Evolutionary conservation across 1,284 basidiomycete genomes (phyloP).

Genomic region (Pascua sp.): DNA sequence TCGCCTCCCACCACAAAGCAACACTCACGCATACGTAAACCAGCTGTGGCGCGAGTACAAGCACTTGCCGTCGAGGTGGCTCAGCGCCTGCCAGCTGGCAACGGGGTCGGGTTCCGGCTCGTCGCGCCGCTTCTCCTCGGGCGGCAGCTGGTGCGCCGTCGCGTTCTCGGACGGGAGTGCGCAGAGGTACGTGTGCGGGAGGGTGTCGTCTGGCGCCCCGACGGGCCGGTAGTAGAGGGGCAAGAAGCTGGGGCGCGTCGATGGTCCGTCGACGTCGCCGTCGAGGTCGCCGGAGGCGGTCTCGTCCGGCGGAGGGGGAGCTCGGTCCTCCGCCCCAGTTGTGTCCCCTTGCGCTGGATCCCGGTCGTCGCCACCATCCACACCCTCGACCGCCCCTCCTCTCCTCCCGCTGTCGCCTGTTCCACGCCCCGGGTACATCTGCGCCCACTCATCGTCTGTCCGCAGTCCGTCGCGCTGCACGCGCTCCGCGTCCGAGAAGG

Average conservation of each 20-base stretch:
- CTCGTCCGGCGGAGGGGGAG: too few relatives aligned
- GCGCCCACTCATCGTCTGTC: slow-evolving; percentile 69
- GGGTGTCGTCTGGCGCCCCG: slow-evolving; percentile 2
- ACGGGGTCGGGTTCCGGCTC: slow-evolving; percentile 42
- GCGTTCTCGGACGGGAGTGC: slow-evolving; percentile 36
- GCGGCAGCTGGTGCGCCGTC: slow-evolving; percentile 25
- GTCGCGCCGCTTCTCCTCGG: slow-evolving; percentile 22
- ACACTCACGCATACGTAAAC: slow-evolving; percentile 77
- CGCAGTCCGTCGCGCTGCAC: slow-evolving; percentile 66
- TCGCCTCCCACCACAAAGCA: background rate
- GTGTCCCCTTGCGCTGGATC: background rate
- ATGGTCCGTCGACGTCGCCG: background rate
- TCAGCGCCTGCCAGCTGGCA: slow-evolving; percentile 44
- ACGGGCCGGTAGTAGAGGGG: slow-evolving; percentile 32
- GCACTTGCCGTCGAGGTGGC: slow-evolving; percentile 51
- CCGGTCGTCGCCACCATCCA: slow-evolving; percentile 6
- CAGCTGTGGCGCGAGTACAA: slow-evolving; percentile 58
- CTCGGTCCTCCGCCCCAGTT: background rate
- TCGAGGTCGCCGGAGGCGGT: background rate
- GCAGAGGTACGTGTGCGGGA: slow-evolving; percentile 39
- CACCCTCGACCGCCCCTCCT: slow-evolving; percentile 15
- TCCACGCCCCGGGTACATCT: slow-evolving; percentile 57
- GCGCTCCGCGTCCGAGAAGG: slow-evolving; percentile 66
- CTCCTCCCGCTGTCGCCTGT: slow-evolving; percentile 55
- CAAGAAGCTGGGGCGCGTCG: slow-evolving; percentile 18